These are phyloP conservation scores for Trypanosoma brucei DNA, from an alignment of 208 protist genomes.

Conservation along the genomic window DNA sequence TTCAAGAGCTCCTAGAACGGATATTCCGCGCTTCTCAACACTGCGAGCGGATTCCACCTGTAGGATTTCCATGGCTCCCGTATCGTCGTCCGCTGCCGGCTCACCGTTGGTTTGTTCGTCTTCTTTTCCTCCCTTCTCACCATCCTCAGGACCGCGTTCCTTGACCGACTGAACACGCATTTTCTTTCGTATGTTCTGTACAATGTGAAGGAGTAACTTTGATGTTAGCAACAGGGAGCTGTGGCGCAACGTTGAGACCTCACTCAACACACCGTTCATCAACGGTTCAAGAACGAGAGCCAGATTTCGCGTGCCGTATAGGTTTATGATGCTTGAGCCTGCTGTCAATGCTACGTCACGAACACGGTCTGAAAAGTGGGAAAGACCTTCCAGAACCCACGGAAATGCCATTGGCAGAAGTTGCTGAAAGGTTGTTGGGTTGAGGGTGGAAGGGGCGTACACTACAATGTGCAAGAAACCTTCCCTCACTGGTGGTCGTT, in stretches of 20 bases:
- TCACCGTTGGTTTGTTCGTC: constrained; percentile 17
- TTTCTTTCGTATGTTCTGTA: constrained; percentile 80
- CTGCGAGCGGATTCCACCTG: constrained; percentile 79
- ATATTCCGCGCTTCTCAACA: constrained; percentile 84
- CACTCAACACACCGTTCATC: constrained; percentile 70
- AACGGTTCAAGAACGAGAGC: constrained; percentile 78
- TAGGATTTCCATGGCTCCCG: constrained; percentile 30
- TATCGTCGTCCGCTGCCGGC: constrained; percentile 5
- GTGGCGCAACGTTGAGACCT: constrained; percentile 81
- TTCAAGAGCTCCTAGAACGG: constrained; percentile 77
- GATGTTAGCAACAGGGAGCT: constrained; percentile 85
- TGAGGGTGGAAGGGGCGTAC: constrained; percentile 84
- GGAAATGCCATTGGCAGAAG: constrained; percentile 81
- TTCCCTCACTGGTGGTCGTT: constrained; percentile 81
- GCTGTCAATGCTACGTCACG: constrained; percentile 82
- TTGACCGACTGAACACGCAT: constrained; percentile 68
- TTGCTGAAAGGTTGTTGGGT: constrained; percentile 55
- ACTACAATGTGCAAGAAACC: constrained; percentile 91
- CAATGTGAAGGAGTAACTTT: constrained; percentile 89
- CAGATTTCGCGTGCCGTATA: constrained; percentile 85
- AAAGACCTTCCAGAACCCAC: constrained; percentile 87
- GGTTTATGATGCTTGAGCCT: constrained; percentile 86
- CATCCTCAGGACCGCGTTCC: constrained; percentile 19
- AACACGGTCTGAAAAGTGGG: constrained; percentile 88
- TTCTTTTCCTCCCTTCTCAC: constrained; percentile 27